Base-by-base conservation (phyloP, 116 monocot genomes). In the Papilionanthe hybrid region DNA sequence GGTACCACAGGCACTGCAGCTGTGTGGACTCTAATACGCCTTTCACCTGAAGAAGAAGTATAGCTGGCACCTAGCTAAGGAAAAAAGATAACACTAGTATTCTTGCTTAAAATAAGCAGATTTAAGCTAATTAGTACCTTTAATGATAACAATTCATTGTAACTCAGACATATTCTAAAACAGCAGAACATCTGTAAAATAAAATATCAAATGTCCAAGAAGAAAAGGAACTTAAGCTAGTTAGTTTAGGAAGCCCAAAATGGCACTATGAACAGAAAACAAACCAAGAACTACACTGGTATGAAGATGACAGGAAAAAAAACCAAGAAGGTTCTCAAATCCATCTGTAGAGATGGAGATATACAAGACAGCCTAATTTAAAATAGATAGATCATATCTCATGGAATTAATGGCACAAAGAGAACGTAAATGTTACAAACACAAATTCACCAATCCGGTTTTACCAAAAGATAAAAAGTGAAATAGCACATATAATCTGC, bases 21-120 rank as follows among this genome's bases (percentile, higher is more conserved):
- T 57, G 93, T 99, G 77, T 89, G 90, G 47, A 95, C 95, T 87
- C 95, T 91, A 69, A 99, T 99, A 56, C 93, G 84, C 72, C 99
- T 92, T 86, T 99, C 99, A 79, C 99, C 99, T 42, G 90, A 92
- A 77, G 95, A 99, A 30, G 99, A 93, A 32, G 99, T 99, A 78
- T 95, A 95, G 84, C 99, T 99, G 50, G 76, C 56, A 23, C 72
- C 47, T 13, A 42, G 83, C 60, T 91, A 89, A 90, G 96, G 85
- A 82, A 15, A 68, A 44, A 78, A 30, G 30, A 73, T 73, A 44
- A 23, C 43, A n/a, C 11, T 29, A 2, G 20, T 41, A 42, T 9
- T 17, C 41, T 41, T 10, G 9, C 42, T 7, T 41, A 72, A 42
- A 73, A 73, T 5, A n/a, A 73, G 20, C 22, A 8, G 11, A 73